phyloP scores from a whole-genome alignment of 2,329 filamentous ascomycete genomes.

The Emmonsia crescens region DNA sequence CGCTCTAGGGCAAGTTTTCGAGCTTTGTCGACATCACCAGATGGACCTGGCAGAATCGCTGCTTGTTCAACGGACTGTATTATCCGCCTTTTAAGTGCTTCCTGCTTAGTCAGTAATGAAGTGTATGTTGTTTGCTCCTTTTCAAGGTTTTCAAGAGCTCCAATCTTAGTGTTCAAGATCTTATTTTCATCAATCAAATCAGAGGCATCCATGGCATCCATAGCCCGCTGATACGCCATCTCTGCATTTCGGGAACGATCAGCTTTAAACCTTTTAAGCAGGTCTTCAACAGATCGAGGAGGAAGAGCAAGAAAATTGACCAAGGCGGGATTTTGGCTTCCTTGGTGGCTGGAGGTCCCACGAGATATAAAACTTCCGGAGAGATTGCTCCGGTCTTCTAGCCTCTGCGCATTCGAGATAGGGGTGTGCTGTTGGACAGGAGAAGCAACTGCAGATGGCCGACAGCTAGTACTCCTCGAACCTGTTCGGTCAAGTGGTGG shows the following conservation, averaged over 20 bases:
- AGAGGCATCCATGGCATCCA: slow-evolving; percentile 24
- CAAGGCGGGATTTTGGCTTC: slow-evolving; percentile 16
- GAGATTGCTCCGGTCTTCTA: neutral
- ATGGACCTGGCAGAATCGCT: slow-evolving; percentile 21
- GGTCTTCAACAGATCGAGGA: slow-evolving; percentile 16
- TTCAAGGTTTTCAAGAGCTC: slow-evolving; percentile 27
- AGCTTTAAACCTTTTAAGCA: slow-evolving; percentile 21
- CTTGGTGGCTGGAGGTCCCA: slow-evolving; percentile 12
- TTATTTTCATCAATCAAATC: slow-evolving; percentile 28
- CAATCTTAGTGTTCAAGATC: slow-evolving; percentile 25
- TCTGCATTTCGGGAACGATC: slow-evolving; percentile 27
- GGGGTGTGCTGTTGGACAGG: slow-evolving; percentile 17
- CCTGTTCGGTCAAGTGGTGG: neutral
- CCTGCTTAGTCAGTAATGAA: slow-evolving; percentile 20
- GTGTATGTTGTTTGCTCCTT: slow-evolving; percentile 20
- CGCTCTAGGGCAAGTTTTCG: slow-evolving; percentile 24
- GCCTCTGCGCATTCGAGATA: slow-evolving; percentile 5
- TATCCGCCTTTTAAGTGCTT: slow-evolving; percentile 26
- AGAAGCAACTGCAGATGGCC: slow-evolving; percentile 6
- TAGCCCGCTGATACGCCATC: slow-evolving; percentile 26
- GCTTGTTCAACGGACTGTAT: slow-evolving; percentile 27
- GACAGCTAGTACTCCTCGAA: neutral
- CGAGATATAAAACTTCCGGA: slow-evolving; percentile 7
- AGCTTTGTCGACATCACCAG: slow-evolving; percentile 25
- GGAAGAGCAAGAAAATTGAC: slow-evolving; percentile 25